Evolutionary conservation across 495 filamentous ascomycete species (phyloP).

Genomic region (Aspergillus bertholletiae): DNA sequence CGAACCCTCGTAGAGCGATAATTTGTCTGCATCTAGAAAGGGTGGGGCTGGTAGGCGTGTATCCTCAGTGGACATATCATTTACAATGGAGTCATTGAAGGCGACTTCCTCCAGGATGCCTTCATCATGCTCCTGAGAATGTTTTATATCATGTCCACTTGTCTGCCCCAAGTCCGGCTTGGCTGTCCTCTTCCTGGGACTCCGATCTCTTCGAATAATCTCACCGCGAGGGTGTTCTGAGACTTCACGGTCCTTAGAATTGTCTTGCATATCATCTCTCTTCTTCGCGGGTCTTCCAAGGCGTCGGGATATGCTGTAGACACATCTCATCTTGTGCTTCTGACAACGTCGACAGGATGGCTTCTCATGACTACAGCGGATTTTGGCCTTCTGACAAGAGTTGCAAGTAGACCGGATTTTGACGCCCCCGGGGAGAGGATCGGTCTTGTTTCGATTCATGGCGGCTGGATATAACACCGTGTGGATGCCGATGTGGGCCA

Average conservation of each 20-base stretch:
- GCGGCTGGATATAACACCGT: too few species aligned
- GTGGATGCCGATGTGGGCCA: too few species aligned
- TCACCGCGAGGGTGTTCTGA: conserved; percentile 1
- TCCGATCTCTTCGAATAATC: conserved; percentile 13
- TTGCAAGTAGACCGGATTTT: conserved; percentile 48
- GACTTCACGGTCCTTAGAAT: neutral
- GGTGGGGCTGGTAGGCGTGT: conserved; percentile 4
- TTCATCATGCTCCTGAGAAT: neutral
- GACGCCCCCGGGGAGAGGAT: conserved; percentile 32
- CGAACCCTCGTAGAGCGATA: conserved; percentile 8
- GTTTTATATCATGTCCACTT: neutral
- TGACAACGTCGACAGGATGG: conserved; percentile 42
- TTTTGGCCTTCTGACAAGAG: conserved; percentile 46
- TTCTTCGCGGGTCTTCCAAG: conserved; percentile 43
- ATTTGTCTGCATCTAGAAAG: conserved; percentile 11
- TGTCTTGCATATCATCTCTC: conserved; percentile 12
- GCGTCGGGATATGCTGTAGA: conserved; percentile 45
- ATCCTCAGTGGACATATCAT: conserved; percentile 6
- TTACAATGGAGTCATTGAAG: conserved; percentile 5
- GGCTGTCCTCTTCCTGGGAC: conserved; percentile 11
- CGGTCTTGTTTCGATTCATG: conserved; percentile 17
- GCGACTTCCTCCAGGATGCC: conserved; percentile 1
- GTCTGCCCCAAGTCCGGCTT: conserved; percentile 6
- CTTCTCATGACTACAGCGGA: conserved; percentile 48
- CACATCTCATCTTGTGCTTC: conserved; percentile 39